Conservation (phyloP, 768 basidiomycete species). For the Suillus lakei region DNA sequence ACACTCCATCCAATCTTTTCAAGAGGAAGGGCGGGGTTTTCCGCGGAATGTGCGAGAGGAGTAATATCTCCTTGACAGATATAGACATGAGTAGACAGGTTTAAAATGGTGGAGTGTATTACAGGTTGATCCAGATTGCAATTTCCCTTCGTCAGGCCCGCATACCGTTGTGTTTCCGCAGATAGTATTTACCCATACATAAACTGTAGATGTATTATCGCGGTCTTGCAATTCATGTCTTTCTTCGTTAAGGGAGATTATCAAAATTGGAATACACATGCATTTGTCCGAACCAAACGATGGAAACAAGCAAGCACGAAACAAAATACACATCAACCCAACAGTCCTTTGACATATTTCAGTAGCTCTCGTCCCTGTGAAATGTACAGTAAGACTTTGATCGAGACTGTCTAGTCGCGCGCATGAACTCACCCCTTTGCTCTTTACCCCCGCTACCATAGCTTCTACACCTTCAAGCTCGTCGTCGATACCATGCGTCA, state of each 20-base stretch:
- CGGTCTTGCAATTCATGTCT: not conserved
- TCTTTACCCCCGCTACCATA: constrained; percentile 81
- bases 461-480: constrained; percentile 61
- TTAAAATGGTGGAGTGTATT: not conserved
- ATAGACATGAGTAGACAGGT: constrained; percentile 29
- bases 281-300: not conserved
- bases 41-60: constrained; percentile 63
- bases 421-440: constrained; percentile 60
- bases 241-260: not conserved
- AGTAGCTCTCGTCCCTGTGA: constrained; percentile 70
- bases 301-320: not conserved
- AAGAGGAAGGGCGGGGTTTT: constrained; percentile 53
- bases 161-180: not conserved
- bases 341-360: constrained; percentile 69
- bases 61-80: constrained; percentile 52
- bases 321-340: constrained; percentile 48
- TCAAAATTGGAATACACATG: not conserved
- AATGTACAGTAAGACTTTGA: constrained; percentile 17
- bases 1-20: constrained; percentile 48
- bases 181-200: not conserved
- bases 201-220: not conserved
- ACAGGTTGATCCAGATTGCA: not conserved
- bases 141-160: not conserved
- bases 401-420: not conserved
- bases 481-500: constrained; percentile 21